Evolutionary conservation across 225 moss, liverwort and hornwort species (phyloP), one percentile per base, ranked within the genome.

Genomic region (Climacium dendroides): DNA sequence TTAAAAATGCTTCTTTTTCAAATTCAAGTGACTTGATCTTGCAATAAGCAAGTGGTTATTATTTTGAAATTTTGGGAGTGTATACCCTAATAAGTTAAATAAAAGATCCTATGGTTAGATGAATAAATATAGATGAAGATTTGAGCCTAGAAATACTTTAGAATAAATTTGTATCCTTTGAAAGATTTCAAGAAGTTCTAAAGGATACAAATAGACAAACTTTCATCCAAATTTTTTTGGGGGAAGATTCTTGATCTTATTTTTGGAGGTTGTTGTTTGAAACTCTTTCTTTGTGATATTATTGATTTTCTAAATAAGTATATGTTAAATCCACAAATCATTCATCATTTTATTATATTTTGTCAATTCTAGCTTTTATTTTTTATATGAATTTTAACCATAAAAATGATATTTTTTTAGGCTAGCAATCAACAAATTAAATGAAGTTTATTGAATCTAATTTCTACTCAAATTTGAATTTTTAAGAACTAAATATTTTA

Each of bases 361-460:
- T 34, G 3, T 1, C 20, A 74, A 32, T 74, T 50, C 3, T 20
- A 20, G 30, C 0, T 30, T 4, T 32, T 29, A 3, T 10, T 47
- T 2, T 47, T 29, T 0, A 73, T 29, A 1, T 17, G 0, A 45
- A 29, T 45, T 45, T 28, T 47, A 48, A 7, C 4, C 2, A 19
- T 73, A 6, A 4, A 74, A 48, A 11, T 43, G 0, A 12, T n/a
- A 11, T 30, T 0, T 19, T 6, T 19, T 48, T 30, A 19, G 1
- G 19, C 7, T 30, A 30, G 0, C 6, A 32, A 4, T 0, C 4
- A 19, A 11, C 0, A 11, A 24, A 2, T 30, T 2, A 11, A 30
- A 18, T 73, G 6, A 43, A 73, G 4, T 48, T 30, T 19, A 19
- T 12, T 30, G 2, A 11, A 0, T 6, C 0, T 47, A 10, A 1